Evolutionary conservation across 2,329 filamentous ascomycete species (phyloP), one percentile per base, ranked within the genome.

Genomic region (Orbilia brochopaga): DNA sequence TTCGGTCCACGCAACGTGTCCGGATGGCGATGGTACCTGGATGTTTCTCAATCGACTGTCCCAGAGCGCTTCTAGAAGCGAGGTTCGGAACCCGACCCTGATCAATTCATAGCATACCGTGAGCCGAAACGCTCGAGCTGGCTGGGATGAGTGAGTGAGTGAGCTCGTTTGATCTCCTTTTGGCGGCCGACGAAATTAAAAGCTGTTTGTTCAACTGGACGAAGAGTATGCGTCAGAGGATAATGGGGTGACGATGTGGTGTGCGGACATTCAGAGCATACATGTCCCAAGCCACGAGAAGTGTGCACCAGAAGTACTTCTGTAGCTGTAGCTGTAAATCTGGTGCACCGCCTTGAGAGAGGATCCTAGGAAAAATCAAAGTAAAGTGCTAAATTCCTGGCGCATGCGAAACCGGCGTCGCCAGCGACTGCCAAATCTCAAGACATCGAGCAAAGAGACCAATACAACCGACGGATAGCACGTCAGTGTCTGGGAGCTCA

Each of bases 11-110:
- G 3, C 19, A 48, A 48, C n/a, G 19, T 19, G 44, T 15, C 40
- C 17, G 44, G 11, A 48, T 19, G 44, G 19, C 8, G 19, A 48
- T 21, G 44, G 19, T 19, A 23, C 44, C 44, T 48, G 44, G 21
- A 48, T 48, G 44, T 48, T 48, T 48, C 44, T 48, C 44, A 48
- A 21, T 23, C 19, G 2, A 48, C 19, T 11, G 6, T 5, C 44
- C 21, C 19, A 17, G 44, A 48, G 44, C 44, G 44, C 44, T 48
- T 48, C 44, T 48, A 48, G 44, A 48, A 48, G 44, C 44, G 44
- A 48, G 44, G 15, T 21, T 19, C 15, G 44, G 17, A 44, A n/a
- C 40, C 40, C 40, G n/a, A n/a, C n/a, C 27, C 27, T 32, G 8
- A 8, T 32, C 19, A 10, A 23, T 19, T 15, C 15, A 11, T n/a